Evolutionary conservation across 257 asterid species (phyloP).

Genomic region (Solanum raphanifolium): DNA sequence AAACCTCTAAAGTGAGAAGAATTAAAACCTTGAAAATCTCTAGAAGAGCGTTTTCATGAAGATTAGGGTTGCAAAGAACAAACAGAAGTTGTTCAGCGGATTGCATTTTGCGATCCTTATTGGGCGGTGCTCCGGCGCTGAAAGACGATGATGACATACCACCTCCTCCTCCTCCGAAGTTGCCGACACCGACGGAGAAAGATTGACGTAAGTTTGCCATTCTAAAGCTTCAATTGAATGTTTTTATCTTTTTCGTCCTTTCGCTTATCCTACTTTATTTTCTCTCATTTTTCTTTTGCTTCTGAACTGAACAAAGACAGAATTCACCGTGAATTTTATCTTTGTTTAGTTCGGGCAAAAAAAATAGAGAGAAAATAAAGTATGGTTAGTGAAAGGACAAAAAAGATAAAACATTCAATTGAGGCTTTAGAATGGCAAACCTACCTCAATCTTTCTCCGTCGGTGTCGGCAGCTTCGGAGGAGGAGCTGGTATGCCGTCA

Average conservation of each 20-base stretch:
- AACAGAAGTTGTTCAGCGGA: not conserved
- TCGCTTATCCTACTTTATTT: not conserved
- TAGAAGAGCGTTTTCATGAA: not conserved
- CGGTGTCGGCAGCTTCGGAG: slow-evolving; percentile 17
- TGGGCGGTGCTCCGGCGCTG: not conserved
- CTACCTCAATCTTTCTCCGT: slow-evolving; percentile 24
- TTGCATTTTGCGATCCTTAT: not conserved
- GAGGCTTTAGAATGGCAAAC: slow-evolving; percentile 16
- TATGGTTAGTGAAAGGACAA: not conserved
- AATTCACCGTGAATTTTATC: not conserved
- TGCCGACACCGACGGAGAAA: not conserved
- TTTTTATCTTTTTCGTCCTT: not conserved
- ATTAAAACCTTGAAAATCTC: too few relatives aligned
- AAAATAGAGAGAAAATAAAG: not conserved
- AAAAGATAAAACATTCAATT: not conserved
- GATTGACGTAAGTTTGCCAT: not conserved
- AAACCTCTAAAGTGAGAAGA: not conserved
- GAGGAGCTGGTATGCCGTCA: not conserved
- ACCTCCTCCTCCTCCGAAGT: not conserved
- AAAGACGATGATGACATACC: not conserved
- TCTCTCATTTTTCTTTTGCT: not conserved
- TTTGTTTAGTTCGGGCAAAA: not conserved
- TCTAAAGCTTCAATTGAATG: not conserved
- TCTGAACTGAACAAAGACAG: not conserved
- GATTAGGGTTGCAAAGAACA: not conserved